Conservation (phyloP, 345 rosid species). For the Dipteronia dyeriana region DNA sequence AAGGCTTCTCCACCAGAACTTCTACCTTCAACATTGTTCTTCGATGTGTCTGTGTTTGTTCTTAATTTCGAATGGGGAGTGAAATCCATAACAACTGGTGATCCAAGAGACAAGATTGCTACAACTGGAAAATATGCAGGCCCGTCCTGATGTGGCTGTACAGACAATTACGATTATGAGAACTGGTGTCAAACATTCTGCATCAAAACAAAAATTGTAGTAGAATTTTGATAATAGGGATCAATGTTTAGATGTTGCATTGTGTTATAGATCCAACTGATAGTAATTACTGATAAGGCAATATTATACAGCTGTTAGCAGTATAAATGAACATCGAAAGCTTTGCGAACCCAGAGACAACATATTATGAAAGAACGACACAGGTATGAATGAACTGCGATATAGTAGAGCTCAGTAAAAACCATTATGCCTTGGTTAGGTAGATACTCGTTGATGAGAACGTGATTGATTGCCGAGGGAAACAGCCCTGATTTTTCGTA, state of each 20-base stretch:
- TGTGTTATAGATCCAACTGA: neutral
- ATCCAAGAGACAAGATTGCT: constrained; percentile 80
- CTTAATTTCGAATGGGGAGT: constrained; percentile 65
- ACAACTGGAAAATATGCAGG: constrained; percentile 93
- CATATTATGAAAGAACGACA: neutral
- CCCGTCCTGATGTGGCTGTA: constrained; percentile 94
- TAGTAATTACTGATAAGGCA: neutral
- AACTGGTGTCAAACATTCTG: constrained; percentile 3
- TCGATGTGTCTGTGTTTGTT: constrained; percentile 20
- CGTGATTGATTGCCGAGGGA: constrained; percentile 79
- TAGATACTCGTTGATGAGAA: constrained; percentile 87
- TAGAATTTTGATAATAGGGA: neutral
- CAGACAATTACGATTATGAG: constrained; percentile 22
- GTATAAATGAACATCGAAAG: neutral
- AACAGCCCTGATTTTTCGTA: constrained; percentile 63
- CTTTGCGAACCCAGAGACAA: constrained; percentile 1
- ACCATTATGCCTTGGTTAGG: constrained; percentile 94
- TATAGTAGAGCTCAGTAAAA: constrained; percentile 15
- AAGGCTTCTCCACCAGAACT: constrained; percentile 22
- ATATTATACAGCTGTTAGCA: neutral
- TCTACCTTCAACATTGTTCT: constrained; percentile 15
- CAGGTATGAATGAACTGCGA: neutral
- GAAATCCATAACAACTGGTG: constrained; percentile 87
- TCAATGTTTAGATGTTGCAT: neutral
- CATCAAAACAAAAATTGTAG: neutral